Evolutionary conservation across 768 basidiomycete genomes (phyloP).

Genomic region (Termitomyces sp.): DNA sequence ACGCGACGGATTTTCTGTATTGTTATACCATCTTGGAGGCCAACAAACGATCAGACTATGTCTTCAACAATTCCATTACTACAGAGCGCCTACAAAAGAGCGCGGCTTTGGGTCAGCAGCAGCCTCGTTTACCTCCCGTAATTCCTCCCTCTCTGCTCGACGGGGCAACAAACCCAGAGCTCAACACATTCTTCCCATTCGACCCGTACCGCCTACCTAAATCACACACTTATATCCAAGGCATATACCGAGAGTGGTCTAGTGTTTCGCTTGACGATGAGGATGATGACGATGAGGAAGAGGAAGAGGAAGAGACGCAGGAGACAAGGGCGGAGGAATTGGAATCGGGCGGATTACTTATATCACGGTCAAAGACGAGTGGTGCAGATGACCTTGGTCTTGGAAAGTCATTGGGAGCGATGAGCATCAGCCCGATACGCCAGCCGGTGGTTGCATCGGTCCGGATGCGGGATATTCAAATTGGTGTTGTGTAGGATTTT

Average conservation of each 20-base stretch:
- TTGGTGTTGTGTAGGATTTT: constrained; percentile 11
- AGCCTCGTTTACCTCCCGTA: neutral
- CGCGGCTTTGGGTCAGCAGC: neutral
- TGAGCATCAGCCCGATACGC: constrained; percentile 77
- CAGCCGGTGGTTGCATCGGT: constrained; percentile 17
- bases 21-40: constrained; percentile 90
- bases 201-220: constrained; percentile 92
- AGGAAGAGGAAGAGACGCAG: constrained; percentile 37
- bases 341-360: constrained; percentile 17
- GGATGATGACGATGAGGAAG: constrained; percentile 59
- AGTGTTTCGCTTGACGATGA: constrained; percentile 77
- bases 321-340: constrained; percentile 13
- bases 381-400: constrained; percentile 49
- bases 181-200: constrained; percentile 97
- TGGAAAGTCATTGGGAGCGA: constrained; percentile 68
- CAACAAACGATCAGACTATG: constrained; percentile 71
- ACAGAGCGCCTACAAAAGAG: constrained; percentile 10
- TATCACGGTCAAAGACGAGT: constrained; percentile 14
- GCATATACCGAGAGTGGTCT: constrained; percentile 89
- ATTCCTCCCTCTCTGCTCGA: constrained; percentile 29
- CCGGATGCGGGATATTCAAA: constrained; percentile 16
- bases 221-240: constrained; percentile 74
- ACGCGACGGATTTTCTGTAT: constrained; percentile 88
- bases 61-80: constrained; percentile 24
- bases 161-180: constrained; percentile 54